These are phyloP conservation scores for Brassica hybrid DNA, from an alignment of 441 rosid genomes.

Conservation along the genomic window DNA sequence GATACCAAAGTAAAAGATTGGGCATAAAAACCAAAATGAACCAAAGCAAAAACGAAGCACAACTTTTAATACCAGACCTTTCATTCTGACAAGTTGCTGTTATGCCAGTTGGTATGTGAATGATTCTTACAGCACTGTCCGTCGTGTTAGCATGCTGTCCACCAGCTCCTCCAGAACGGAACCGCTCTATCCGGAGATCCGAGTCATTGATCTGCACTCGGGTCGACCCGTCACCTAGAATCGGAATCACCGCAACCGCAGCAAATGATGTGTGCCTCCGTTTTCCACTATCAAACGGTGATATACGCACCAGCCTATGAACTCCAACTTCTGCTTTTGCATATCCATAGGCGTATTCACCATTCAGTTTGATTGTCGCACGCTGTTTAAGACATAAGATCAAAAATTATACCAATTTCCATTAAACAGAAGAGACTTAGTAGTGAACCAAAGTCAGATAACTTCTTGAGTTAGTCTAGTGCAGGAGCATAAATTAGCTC, in stretches of 20 bases:
- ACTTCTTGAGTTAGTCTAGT: not conserved
- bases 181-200: slow-evolving; percentile 92
- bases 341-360: slow-evolving; percentile 92
- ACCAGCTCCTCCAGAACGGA: slow-evolving; percentile 90
- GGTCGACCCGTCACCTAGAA: slow-evolving; percentile 75
- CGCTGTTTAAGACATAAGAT: slow-evolving; percentile 55
- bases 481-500: slow-evolving; percentile 1
- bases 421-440: not conserved
- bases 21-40: not conserved
- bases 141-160: slow-evolving; percentile 96
- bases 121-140: slow-evolving; percentile 93
- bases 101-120: slow-evolving; percentile 89
- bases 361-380: slow-evolving; percentile 92
- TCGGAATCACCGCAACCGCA: slow-evolving; percentile 97
- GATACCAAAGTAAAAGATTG: not conserved
- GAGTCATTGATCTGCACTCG: slow-evolving; percentile 88
- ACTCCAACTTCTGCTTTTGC: slow-evolving; percentile 99
- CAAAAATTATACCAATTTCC: slow-evolving; percentile 3
- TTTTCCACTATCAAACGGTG: slow-evolving; percentile 90
- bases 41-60: slow-evolving; percentile 1
- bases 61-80: slow-evolving; percentile 53
- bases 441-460: not conserved
- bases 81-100: slow-evolving; percentile 94
- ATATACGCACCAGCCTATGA: slow-evolving; percentile 94
- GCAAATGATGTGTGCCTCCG: slow-evolving; percentile 97